phyloP scores from a whole-genome alignment of 768 basidiomycete genomes.

The Mycena chlorophos region DNA sequence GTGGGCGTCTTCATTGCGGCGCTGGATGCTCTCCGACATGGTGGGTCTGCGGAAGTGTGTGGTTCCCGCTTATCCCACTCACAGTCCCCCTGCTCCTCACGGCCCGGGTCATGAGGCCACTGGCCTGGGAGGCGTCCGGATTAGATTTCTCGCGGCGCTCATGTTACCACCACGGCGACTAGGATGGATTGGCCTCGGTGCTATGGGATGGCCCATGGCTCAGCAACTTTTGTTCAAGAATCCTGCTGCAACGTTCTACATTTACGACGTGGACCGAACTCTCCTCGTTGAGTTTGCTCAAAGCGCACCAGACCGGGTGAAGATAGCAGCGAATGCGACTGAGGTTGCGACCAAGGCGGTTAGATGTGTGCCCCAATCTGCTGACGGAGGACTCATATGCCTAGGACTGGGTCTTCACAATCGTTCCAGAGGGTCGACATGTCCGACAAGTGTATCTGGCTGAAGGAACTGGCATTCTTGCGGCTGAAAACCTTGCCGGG shows the following conservation, averaged over 20 bases:
- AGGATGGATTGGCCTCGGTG: constrained; percentile 45
- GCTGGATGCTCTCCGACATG: constrained; percentile 25
- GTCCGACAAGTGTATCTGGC: constrained; percentile 40
- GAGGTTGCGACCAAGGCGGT: constrained; percentile 42
- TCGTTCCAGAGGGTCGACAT: constrained; percentile 45
- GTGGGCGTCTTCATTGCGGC: constrained; percentile 38
- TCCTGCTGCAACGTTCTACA: constrained; percentile 28
- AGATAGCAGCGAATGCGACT: constrained; percentile 28
- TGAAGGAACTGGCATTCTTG: constrained; percentile 35
- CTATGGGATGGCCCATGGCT: constrained; percentile 49
- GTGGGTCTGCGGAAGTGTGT: neutral
- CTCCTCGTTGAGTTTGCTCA: constrained; percentile 31
- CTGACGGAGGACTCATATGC: neutral
- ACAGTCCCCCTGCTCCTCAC: neutral
- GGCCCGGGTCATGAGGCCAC: neutral
- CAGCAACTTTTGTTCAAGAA: constrained; percentile 35
- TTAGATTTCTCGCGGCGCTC: neutral
- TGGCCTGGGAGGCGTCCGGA: neutral
- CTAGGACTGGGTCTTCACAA: constrained; percentile 41
- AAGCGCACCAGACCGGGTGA: constrained; percentile 23
- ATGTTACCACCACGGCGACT: constrained; percentile 24
- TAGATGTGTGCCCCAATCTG: constrained; percentile 9
- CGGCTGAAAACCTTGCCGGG: constrained; percentile 36
- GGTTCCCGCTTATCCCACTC: neutral
- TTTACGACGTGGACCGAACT: constrained; percentile 37